Evolutionary conservation across 2,329 filamentous ascomycete genomes (phyloP).

Genomic region (Fusarium acutatum): DNA sequence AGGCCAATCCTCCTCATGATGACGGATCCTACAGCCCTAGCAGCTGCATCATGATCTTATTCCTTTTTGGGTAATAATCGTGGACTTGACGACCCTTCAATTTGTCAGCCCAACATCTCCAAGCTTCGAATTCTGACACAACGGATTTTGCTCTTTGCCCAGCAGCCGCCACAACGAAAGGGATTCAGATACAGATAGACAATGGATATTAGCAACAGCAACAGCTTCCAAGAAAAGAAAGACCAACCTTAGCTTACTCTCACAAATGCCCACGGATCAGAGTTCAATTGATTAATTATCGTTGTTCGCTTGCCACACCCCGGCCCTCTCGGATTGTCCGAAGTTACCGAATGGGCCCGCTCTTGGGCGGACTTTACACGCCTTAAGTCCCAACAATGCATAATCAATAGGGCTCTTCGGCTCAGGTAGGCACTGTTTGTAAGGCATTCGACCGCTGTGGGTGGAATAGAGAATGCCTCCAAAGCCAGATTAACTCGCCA

Average conservation of each 20-base stretch:
- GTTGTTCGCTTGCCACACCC: conserved; percentile 17
- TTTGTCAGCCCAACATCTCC: conserved; percentile 26
- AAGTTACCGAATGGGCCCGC: conserved; percentile 31
- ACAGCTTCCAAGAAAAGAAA: neutral
- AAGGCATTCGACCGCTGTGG: neutral
- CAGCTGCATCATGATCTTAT: conserved; percentile 13
- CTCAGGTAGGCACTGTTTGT: neutral
- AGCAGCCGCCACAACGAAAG: neutral
- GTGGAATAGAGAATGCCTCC: neutral
- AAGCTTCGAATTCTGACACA: neutral
- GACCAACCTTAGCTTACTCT: neutral
- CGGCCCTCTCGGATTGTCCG: conserved; percentile 35
- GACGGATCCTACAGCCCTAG: conserved; percentile 6
- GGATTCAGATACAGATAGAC: neutral
- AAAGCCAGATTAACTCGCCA: neutral
- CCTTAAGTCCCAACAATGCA: conserved; percentile 34
- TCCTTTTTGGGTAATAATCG: conserved; percentile 17
- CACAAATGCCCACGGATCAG: neutral
- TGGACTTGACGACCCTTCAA: conserved; percentile 16
- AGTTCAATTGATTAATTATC: conserved; percentile 10
- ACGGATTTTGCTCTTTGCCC: neutral
- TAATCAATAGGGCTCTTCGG: neutral
- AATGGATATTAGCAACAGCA: neutral
- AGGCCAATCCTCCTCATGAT: conserved; percentile 7
- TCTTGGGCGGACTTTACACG: conserved; percentile 34